These are phyloP conservation scores for Thermothelomyces thermophilus DNA, from an alignment of 2,329 filamentous ascomycete species.

Conservation along the genomic window DNA sequence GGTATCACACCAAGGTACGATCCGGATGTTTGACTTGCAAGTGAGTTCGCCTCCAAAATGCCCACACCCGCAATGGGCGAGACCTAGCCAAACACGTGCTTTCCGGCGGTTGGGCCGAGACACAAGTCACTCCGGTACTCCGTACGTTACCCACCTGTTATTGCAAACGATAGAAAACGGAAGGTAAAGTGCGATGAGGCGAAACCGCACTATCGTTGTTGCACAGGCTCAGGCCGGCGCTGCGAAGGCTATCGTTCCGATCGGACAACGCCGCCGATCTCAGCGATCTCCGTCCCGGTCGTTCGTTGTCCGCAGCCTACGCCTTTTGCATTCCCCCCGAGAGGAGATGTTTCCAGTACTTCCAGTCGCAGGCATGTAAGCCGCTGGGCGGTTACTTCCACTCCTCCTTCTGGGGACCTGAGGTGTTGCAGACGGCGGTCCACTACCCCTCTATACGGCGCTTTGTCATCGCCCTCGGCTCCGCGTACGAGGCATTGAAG, in stretches of 20 bases:
- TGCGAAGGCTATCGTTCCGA: slow-evolving; percentile 20
- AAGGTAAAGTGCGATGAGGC: slow-evolving; percentile 25
- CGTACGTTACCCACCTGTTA: too few relatives aligned
- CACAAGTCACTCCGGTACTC: too few relatives aligned
- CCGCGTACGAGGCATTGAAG: slow-evolving; percentile 19
- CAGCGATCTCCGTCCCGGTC: neutral
- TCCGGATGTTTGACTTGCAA: slow-evolving; percentile 21
- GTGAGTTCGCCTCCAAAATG: slow-evolving; percentile 6
- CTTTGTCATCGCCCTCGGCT: slow-evolving; percentile 19
- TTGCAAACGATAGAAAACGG: slow-evolving; percentile 19
- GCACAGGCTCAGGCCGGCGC: slow-evolving; percentile 17
- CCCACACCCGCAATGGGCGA: too few relatives aligned
- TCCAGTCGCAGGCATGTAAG: slow-evolving; percentile 13
- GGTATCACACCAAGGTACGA: slow-evolving; percentile 15
- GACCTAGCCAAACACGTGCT: too few relatives aligned
- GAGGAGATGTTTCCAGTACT: slow-evolving; percentile 19
- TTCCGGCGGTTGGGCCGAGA: too few relatives aligned
- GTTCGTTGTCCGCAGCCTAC: neutral
- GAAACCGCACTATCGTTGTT: slow-evolving; percentile 22
- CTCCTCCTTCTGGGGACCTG: slow-evolving; percentile 16
- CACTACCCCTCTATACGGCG: slow-evolving; percentile 19
- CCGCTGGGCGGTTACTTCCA: slow-evolving; percentile 17
- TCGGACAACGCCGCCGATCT: neutral
- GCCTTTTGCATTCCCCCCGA: slow-evolving; percentile 14
- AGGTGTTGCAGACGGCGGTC: slow-evolving; percentile 20